These are phyloP conservation scores for Collybia sordida DNA, from an alignment of 768 basidiomycete genomes.

Conservation along the genomic window DNA sequence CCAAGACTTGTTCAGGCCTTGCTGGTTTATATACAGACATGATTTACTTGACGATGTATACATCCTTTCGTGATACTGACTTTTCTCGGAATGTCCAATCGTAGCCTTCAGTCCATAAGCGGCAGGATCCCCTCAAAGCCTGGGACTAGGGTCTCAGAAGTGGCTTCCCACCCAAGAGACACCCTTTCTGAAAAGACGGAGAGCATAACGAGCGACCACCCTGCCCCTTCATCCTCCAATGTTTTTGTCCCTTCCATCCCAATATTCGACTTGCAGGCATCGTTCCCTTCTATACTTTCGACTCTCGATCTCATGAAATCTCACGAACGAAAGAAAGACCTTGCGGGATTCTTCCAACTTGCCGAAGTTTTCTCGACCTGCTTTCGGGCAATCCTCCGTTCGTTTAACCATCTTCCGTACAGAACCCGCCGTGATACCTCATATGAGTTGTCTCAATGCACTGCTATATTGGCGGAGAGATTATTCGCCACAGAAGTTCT, in stretches of 20 bases:
- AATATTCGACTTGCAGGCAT: slow-evolving; percentile 27
- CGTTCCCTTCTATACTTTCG: slow-evolving; percentile 34
- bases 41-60: not conserved
- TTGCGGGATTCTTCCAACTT: slow-evolving; percentile 8
- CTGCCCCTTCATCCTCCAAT: slow-evolving; percentile 21
- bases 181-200: slow-evolving; percentile 17
- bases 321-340: slow-evolving; percentile 14
- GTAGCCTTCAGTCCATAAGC: slow-evolving; percentile 11
- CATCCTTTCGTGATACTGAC: not conserved
- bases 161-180: not conserved
- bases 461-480: slow-evolving; percentile 10
- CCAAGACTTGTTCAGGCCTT: no score
- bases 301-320: slow-evolving; percentile 23
- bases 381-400: slow-evolving; percentile 13
- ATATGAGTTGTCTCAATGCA: slow-evolving; percentile 14
- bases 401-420: slow-evolving; percentile 14
- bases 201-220: slow-evolving; percentile 21
- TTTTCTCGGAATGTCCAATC: slow-evolving; percentile 3
- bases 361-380: slow-evolving; percentile 16
- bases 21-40: not conserved
- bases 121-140: not conserved
- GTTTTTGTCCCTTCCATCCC: slow-evolving; percentile 8
- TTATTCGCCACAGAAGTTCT: slow-evolving; percentile 10
- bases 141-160: not conserved
- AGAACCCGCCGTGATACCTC: slow-evolving; percentile 8